Evolutionary conservation across 2,329 filamentous ascomycete species (phyloP).

Genomic region (Penicillium palitans): DNA sequence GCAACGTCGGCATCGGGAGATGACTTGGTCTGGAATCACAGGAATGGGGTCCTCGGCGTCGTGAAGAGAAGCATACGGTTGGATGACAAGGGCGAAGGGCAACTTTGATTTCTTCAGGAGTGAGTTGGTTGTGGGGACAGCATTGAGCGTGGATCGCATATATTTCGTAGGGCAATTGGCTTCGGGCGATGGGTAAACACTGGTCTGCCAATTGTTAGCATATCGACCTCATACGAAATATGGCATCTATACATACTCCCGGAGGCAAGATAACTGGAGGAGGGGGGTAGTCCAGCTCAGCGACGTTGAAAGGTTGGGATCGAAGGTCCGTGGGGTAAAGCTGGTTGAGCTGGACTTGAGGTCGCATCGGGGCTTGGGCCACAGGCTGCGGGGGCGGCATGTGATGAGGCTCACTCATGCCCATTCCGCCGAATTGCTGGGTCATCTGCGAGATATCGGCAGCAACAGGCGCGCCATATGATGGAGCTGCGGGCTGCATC

Average conservation of each 20-base stretch:
- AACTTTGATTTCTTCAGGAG: constrained; percentile 95
- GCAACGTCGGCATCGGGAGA: constrained; percentile 92
- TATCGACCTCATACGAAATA: background rate
- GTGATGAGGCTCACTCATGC: constrained; percentile 60
- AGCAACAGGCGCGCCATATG: constrained; percentile 60
- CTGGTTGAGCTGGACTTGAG: constrained; percentile 67
- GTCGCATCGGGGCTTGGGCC: constrained; percentile 43
- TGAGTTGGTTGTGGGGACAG: constrained; percentile 86
- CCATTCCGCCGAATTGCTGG: constrained; percentile 79
- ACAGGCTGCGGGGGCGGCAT: constrained; percentile 44
- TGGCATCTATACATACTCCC: constrained; percentile 65
- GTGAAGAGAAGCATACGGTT: constrained; percentile 90
- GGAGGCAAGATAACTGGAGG: constrained; percentile 87
- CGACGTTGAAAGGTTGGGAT: constrained; percentile 89
- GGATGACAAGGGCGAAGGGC: constrained; percentile 92
- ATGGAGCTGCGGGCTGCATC: constrained; percentile 63
- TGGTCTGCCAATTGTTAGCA: constrained; percentile 63
- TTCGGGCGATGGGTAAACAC: constrained; percentile 84
- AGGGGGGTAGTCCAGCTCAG: constrained; percentile 86
- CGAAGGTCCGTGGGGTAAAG: constrained; percentile 89
- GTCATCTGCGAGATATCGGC: constrained; percentile 70
- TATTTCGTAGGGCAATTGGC: constrained; percentile 94
- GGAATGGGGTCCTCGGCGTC: constrained; percentile 90
- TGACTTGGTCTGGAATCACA: constrained; percentile 93
- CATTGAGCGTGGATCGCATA: constrained; percentile 91